Evolutionary conservation across 2,329 filamentous ascomycete species (phyloP).

Genomic region (Aureobasidium sp.): DNA sequence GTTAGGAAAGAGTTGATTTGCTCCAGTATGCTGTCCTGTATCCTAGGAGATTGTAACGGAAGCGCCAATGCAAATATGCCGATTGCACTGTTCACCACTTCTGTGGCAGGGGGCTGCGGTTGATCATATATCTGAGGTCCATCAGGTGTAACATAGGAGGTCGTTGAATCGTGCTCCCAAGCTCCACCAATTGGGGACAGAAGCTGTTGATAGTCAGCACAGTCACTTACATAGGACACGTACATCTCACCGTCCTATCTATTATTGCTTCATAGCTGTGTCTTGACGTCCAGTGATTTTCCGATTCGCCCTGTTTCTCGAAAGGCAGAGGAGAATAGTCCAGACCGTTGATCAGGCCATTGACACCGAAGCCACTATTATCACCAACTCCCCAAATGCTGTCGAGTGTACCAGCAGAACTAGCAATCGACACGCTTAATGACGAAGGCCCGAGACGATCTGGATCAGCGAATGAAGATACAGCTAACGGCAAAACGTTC

Average conservation of each 20-base stretch:
- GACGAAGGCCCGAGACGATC: constrained; percentile 80
- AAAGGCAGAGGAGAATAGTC: constrained; percentile 59
- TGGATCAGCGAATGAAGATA: constrained; percentile 87
- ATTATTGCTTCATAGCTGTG: constrained; percentile 57
- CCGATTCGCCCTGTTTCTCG: constrained; percentile 37
- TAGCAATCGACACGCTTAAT: constrained; percentile 83
- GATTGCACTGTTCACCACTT: constrained; percentile 90
- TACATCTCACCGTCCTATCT: constrained; percentile 40
- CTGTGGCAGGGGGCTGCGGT: constrained; percentile 75
- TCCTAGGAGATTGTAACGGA: constrained; percentile 77
- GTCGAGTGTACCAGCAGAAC: constrained; percentile 81
- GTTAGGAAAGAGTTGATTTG: constrained; percentile 87
- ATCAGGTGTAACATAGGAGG: constrained; percentile 59
- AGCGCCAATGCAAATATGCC: constrained; percentile 87
- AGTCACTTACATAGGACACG: neutral
- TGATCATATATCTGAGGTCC: constrained; percentile 31
- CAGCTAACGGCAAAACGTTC: constrained; percentile 79
- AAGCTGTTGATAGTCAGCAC: constrained; percentile 25
- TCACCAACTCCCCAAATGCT: constrained; percentile 92
- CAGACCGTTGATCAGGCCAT: constrained; percentile 72
- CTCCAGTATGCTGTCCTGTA: constrained; percentile 92
- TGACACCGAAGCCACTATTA: constrained; percentile 90
- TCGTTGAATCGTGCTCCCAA: constrained; percentile 80
- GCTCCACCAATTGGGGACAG: constrained; percentile 66
- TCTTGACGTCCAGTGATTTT: constrained; percentile 29